Percentiles rank a stretch among this genome's conserved stretches.
Evolutionary conservation across 495 filamentous ascomycete genomes (phyloP).

Genomic region (Penicillium antarcticum): DNA sequence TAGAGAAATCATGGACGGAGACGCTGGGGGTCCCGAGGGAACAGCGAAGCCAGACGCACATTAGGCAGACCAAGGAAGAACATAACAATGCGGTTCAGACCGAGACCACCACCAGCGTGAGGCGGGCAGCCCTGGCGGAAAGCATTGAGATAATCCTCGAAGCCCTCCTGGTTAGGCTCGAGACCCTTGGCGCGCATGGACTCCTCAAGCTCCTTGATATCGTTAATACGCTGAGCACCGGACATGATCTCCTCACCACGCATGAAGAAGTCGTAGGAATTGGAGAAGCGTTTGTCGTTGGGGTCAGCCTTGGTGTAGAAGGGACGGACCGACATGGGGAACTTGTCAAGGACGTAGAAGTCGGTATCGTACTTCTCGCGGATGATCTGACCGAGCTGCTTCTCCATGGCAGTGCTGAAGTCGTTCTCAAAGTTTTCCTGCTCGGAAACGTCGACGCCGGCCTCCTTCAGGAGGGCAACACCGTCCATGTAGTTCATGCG

Average conservation of each 20-base stretch:
- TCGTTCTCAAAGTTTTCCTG: constrained; percentile 74
- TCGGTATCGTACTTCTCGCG: constrained; percentile 82
- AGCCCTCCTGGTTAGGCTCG: constrained; percentile 67
- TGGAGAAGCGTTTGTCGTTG: constrained; percentile 62
- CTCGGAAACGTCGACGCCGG: constrained; percentile 69
- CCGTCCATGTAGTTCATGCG: constrained; percentile 84
- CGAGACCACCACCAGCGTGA: constrained; percentile 84
- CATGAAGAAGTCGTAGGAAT: constrained; percentile 94
- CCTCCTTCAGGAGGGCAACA: constrained; percentile 75
- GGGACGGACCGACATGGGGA: constrained; percentile 77
- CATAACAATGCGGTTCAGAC: constrained; percentile 84
- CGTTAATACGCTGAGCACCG: constrained; percentile 82
- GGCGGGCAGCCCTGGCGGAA: constrained; percentile 76
- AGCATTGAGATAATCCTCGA: constrained; percentile 80
- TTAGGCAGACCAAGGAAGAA: constrained; percentile 83
- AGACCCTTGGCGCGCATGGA: constrained; percentile 70
- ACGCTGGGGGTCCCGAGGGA: constrained; percentile 83
- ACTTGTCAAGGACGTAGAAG: constrained; percentile 91
- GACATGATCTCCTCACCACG: constrained; percentile 87
- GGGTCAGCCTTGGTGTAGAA: constrained; percentile 88
- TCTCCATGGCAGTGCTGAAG: constrained; percentile 74
- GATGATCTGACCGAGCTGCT: constrained; percentile 82
- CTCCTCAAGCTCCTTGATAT: constrained; percentile 63
- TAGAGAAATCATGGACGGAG: constrained; percentile 55
- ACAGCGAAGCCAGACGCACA: constrained; percentile 72